Conservation (phyloP, 2,329 filamentous ascomycete species). For the Chrysoporthe cubensis region DNA sequence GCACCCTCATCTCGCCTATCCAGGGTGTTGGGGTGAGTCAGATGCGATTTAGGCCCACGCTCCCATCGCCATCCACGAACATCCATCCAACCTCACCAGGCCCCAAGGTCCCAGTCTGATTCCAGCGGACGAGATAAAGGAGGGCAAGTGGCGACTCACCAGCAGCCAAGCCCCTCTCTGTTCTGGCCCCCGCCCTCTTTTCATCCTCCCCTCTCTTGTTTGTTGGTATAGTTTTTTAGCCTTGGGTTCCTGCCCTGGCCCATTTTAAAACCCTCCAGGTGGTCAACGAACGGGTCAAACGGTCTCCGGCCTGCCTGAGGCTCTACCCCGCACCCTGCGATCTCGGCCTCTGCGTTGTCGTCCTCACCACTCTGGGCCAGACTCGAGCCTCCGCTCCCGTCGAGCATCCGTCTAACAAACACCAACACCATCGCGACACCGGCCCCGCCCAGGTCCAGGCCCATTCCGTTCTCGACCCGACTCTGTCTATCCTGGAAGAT, state of each 20-base stretch:
- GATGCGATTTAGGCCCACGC: background rate
- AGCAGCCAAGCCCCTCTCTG: background rate
- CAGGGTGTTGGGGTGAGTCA: background rate
- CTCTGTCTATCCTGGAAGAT: background rate
- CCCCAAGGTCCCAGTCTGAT: background rate
- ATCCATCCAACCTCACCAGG: too few relatives aligned
- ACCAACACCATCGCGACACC: constrained; percentile 29
- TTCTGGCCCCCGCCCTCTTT: background rate
- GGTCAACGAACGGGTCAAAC: background rate
- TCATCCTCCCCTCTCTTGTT: too few relatives aligned
- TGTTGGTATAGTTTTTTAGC: too few relatives aligned
- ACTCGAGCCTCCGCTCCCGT: constrained; percentile 4
- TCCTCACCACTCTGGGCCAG: constrained; percentile 20
- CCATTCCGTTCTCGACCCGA: constrained; percentile 4
- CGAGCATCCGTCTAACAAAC: constrained; percentile 14
- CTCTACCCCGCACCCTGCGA: constrained; percentile 29
- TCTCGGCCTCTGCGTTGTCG: constrained; percentile 22
- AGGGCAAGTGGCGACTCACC: background rate
- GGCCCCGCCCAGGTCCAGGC: constrained; percentile 26
- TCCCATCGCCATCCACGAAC: too few relatives aligned
- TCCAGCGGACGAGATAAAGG: constrained; percentile 5
- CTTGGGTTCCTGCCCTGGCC: too few relatives aligned
- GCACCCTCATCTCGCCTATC: background rate
- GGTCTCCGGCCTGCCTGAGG: constrained; percentile 8
- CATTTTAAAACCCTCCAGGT: too few relatives aligned